These are phyloP conservation scores for Hippophae gyantsensis DNA, from an alignment of 306 rosid genomes.

Conservation along the genomic window DNA sequence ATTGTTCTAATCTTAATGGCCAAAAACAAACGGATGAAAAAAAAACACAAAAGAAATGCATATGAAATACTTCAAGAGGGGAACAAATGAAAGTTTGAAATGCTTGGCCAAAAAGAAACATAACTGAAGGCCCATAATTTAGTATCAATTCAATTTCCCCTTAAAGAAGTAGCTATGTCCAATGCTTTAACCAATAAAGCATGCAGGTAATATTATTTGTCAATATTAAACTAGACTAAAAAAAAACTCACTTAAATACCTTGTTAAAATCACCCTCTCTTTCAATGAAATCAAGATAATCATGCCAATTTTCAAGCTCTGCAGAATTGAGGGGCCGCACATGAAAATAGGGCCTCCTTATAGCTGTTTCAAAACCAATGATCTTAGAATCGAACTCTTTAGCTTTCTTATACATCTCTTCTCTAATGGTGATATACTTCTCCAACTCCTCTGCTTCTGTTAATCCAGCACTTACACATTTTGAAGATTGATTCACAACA, in stretches of 20 bases:
- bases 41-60: constrained; percentile 56
- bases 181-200: constrained; percentile 85
- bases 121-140: constrained; percentile 96
- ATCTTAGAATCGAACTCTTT: constrained; percentile 99
- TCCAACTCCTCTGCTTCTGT: constrained; percentile 98
- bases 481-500: constrained; percentile 45
- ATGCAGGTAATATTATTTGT: constrained; percentile 74
- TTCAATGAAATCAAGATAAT: constrained; percentile 81
- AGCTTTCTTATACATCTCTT: constrained; percentile 95
- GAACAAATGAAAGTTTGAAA: constrained; percentile 90
- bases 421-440: constrained; percentile 91
- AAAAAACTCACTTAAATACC: constrained; percentile 55
- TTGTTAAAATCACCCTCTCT: constrained; percentile 90
- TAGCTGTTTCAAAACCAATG: constrained; percentile 98
- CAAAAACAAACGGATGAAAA: constrained; percentile 24
- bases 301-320: constrained; percentile 99
- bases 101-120: constrained; percentile 99
- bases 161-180: constrained; percentile 94
- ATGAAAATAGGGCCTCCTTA: constrained; percentile 97
- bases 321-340: constrained; percentile 83
- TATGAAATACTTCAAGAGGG: constrained; percentile 82
- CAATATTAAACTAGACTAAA: constrained; percentile 39
- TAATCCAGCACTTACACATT: constrained; percentile 79
- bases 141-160: constrained; percentile 98
- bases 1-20: constrained; percentile 2